Conservation (phyloP, 2,329 filamentous ascomycete species). For the Ceratocystis cacaofunesta region DNA sequence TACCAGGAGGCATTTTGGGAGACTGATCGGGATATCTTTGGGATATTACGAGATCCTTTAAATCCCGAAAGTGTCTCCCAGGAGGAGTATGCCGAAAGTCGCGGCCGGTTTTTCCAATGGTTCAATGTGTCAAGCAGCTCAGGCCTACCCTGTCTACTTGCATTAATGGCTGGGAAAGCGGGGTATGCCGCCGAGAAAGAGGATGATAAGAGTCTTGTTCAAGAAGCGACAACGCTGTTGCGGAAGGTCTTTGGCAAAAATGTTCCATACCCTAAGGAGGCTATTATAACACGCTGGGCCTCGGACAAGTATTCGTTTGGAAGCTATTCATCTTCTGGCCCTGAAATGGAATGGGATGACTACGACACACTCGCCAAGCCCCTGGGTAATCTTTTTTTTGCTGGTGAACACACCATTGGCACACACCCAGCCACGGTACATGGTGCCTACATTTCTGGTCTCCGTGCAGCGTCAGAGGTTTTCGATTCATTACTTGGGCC, state of each 20-base stretch:
- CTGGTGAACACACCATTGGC: conserved; percentile 88
- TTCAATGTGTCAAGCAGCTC: conserved; percentile 90
- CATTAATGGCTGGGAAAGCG: conserved; percentile 89
- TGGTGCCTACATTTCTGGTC: conserved; percentile 83
- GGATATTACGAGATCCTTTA: conserved; percentile 62
- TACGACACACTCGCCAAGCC: conserved; percentile 82
- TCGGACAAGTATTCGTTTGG: conserved; percentile 82
- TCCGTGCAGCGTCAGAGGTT: conserved; percentile 78
- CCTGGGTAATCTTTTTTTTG: conserved; percentile 82
- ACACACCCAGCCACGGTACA: conserved; percentile 96
- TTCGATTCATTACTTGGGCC: conserved; percentile 67
- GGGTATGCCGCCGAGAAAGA: conserved; percentile 74
- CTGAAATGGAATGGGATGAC: conserved; percentile 67
- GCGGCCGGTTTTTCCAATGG: conserved; percentile 94
- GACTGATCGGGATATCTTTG: conserved; percentile 78
- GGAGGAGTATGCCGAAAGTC: conserved; percentile 47
- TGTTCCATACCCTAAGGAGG: conserved; percentile 68
- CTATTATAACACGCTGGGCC: conserved; percentile 84
- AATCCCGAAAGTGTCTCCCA: conserved; percentile 48
- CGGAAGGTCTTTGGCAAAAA: conserved; percentile 55
- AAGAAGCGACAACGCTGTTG: conserved; percentile 67
- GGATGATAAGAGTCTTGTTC: conserved; percentile 58
- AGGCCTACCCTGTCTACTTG: conserved; percentile 74
- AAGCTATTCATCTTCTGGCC: conserved; percentile 87
- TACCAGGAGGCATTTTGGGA: conserved; percentile 91